Percentiles rank a stretch among this genome's conserved stretches.
Evolutionary conservation across 108 stramenopile genomes (phyloP).

Genomic region (Nitzschia palea): DNA sequence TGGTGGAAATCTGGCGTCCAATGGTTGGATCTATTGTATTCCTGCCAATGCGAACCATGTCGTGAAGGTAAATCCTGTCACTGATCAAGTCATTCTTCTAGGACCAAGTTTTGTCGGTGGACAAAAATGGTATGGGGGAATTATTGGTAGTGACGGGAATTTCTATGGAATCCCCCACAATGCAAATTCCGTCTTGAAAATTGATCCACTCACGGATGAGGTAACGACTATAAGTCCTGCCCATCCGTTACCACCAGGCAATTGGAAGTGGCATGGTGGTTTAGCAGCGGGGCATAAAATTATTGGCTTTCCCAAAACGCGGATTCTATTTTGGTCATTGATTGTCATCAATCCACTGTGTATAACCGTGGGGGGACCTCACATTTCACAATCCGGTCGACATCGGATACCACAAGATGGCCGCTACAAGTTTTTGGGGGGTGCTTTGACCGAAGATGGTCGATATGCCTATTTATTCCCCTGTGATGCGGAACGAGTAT

Average conservation of each 20-base stretch:
- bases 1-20: constrained; percentile 57
- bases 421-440: constrained; percentile 70
- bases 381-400: constrained; percentile 49
- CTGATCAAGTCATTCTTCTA: constrained; percentile 43
- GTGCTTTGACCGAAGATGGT: constrained; percentile 50
- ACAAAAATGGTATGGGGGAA: constrained; percentile 73
- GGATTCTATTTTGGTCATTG: too few relatives aligned
- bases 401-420: constrained; percentile 71
- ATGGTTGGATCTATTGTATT: constrained; percentile 63
- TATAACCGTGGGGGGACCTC: constrained; percentile 38
- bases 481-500: constrained; percentile 56
- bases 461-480: constrained; percentile 61
- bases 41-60: constrained; percentile 63
- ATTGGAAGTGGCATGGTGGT: constrained; percentile 81
- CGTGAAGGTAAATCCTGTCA: constrained; percentile 55
- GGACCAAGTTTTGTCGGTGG: constrained; percentile 45
- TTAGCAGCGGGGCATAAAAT: constrained; percentile 58
- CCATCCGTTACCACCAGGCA: constrained; percentile 43
- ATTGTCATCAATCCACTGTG: constrained; percentile 55
- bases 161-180: constrained; percentile 76
- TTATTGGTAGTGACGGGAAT: constrained; percentile 46
- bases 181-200: constrained; percentile 57
- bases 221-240: constrained; percentile 35
- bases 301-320: constrained; percentile 70
- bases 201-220: constrained; percentile 56